phyloP scores from a whole-genome alignment of 1,284 basidiomycete genomes.

The Heliocybe sulcata region DNA sequence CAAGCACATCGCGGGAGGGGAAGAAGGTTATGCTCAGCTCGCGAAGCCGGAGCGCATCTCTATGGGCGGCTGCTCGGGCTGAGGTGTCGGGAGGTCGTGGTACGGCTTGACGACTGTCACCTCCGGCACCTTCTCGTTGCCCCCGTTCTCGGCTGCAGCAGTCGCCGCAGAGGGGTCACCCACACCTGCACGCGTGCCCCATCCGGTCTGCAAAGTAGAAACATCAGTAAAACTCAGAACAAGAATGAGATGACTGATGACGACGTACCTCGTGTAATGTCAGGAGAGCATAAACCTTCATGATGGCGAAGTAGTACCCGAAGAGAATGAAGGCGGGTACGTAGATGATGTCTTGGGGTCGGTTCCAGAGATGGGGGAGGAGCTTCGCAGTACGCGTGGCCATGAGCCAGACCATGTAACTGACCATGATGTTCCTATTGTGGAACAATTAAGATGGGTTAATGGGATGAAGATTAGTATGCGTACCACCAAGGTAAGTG shows the following conservation, averaged over 20 bases:
- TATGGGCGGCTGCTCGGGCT: constrained; percentile 15
- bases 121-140: constrained; percentile 20
- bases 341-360: constrained; percentile 81
- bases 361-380: constrained; percentile 80
- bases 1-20: too few relatives aligned
- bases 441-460: constrained; percentile 4
- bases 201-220: constrained; percentile 54
- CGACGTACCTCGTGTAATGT: constrained; percentile 68
- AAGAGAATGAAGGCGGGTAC: constrained; percentile 90
- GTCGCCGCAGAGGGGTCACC: constrained; percentile 73
- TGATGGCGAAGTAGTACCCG: constrained; percentile 83
- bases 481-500: constrained; percentile 86
- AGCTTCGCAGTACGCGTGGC: constrained; percentile 84
- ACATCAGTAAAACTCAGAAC: constrained; percentile 1
- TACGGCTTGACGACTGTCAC: constrained; percentile 6
- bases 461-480: constrained; percentile 7
- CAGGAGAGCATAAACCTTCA: constrained; percentile 81
- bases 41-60: constrained; percentile 26
- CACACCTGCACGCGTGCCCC: constrained; percentile 89
- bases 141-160: constrained; percentile 42
- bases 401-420: constrained; percentile 76
- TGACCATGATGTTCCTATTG: constrained; percentile 67
- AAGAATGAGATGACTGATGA: constrained; percentile 7
- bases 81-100: constrained; percentile 16
- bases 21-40: constrained; percentile 14